Evolutionary conservation across 106 monocot species (phyloP), one percentile per base, ranked within the genome.

Genomic region (Apostasia ramifera): DNA sequence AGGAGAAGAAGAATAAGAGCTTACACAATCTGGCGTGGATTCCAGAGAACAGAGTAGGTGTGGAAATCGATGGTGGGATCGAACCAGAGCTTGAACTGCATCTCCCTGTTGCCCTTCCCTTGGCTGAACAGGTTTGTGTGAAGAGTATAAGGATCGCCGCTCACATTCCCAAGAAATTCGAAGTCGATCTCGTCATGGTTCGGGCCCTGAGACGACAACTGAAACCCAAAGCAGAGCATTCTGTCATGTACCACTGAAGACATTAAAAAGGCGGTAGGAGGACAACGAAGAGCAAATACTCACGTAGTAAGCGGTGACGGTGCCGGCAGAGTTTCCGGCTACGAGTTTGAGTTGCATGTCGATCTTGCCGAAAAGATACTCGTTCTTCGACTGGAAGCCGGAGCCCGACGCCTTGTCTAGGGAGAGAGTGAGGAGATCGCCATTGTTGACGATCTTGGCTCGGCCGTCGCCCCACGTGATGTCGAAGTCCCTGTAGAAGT

Each of bases 291-390:
- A 26, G 26, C 26, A 26, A 26, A 26, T 52, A 70, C 69, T 57
- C 68, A 75, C 75, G 49, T 75, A 75, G 57, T 59, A 68, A 3
- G 76, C 59, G 54, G 68, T 69, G 68, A 69, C 68, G 54, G 68
- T 69, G 54, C 68, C 68, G 54, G 68, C 68, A 37, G 68, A 69
- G 43, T 69, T 55, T 12, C 52, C 52, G 11, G 68, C 13, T 41
- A 69, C 68, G 51, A 69, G 68, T 41, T 53, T 55, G 37, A 69
- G 53, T 41, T 55, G 40, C 40, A 69, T 11, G 54, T 69, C 76
- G 38, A 76, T 57, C 44, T 52, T 51, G 26, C 67, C 76, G 49
- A 53, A 76, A 7, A 68, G 47, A 54, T 58, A 74, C 10, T 57
- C 49, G 6, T 74, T 43, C 67, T 47, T 74, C 57, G 74, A 74